Percentiles rank a stretch among this genome's conserved stretches.
phyloP scores from a whole-genome alignment of 2,329 filamentous ascomycete genomes.

The Ustilaginoidea virens region DNA sequence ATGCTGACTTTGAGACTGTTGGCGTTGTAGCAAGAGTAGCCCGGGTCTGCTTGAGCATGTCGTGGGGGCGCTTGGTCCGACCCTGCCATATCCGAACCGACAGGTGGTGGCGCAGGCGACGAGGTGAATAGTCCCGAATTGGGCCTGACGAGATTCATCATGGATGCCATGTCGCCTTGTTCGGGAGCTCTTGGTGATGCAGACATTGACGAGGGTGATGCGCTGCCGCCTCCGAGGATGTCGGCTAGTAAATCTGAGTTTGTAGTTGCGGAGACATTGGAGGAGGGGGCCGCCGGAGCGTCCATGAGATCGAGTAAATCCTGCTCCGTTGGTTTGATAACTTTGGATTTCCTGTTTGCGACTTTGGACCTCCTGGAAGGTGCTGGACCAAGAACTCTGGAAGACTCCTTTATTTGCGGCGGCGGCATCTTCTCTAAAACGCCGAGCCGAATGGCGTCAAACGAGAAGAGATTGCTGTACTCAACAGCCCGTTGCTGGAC shows the following conservation, averaged over 20 bases:
- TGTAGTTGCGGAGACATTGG: constrained; percentile 36
- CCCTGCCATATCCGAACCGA: constrained; percentile 34
- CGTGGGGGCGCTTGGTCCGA: constrained; percentile 28
- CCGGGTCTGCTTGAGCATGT: constrained; percentile 27
- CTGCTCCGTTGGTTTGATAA: constrained; percentile 73
- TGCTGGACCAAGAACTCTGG: constrained; percentile 74
- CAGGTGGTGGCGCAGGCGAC: constrained; percentile 22
- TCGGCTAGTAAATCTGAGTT: constrained; percentile 83
- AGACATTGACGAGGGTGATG: constrained; percentile 22
- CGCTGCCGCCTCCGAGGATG: constrained; percentile 62
- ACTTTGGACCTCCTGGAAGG: constrained; percentile 49
- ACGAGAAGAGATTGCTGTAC: constrained; percentile 85
- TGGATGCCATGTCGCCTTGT: constrained; percentile 47
- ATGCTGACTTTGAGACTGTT: constrained; percentile 73
- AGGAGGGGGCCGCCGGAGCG: constrained; percentile 38
- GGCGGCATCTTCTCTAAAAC: constrained; percentile 97
- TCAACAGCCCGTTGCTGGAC: constrained; percentile 93
- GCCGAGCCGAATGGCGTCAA: constrained; percentile 73
- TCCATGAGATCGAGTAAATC: constrained; percentile 92
- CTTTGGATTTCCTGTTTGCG: constrained; percentile 59
- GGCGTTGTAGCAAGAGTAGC: constrained; percentile 67
- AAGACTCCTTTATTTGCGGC: constrained; percentile 91
- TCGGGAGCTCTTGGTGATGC: constrained; percentile 32
- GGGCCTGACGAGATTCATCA: constrained; percentile 76
- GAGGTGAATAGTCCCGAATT: constrained; percentile 21